Evolutionary conservation across 371 early-diverging fungal species (phyloP), one percentile per base, ranked within the genome.

Genomic region (Mucor piriformis): DNA sequence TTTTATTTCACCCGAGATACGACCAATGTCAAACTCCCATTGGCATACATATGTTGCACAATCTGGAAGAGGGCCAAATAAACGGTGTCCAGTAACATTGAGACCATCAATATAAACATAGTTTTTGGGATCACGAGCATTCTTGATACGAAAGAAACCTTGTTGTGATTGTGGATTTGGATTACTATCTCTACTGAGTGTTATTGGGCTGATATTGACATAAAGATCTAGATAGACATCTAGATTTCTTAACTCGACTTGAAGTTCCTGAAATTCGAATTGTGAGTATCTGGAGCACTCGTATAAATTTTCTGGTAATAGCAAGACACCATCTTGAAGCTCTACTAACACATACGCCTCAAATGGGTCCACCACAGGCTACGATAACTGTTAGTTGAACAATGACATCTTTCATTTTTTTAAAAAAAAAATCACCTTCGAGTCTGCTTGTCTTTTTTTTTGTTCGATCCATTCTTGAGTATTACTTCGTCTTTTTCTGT

Each of bases 261-360:
- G 88, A 24, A 88, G 57, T 47, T 85, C 86, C 51, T 84, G 82
- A 56, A 87, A 79, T 16, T 87, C 81, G 16, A 88, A 62, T 50
- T 84, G 80, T 4, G 86, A 84, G 32, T 79, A 81, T 16, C 80
- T 74, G 12, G 83, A 80, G 44, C 84, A 75, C 43, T 77, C 83
- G 57, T 90, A 93, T n/a, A 93, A 60, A 43, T 88, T 88, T 50
- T 90, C 90, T 2, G 92, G 92, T 10, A 92, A 61, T 13, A 84
- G 49, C n/a, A 87, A 51, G 0, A 83, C 79, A 3, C 82, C 87
- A 54, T 88, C 83, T 37, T 80, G 77, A 4, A 85, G 62, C 12
- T 79, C 61, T 21, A 82, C 65, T 10, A 77, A 57, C 4, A 93
- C 42, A 51, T 84, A 84, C 0, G 88, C 83, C 63, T 91, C 91